These are phyloP conservation scores for Lizonia empirigonia DNA, from an alignment of 2,329 filamentous ascomycete species.

Conservation along the genomic window DNA sequence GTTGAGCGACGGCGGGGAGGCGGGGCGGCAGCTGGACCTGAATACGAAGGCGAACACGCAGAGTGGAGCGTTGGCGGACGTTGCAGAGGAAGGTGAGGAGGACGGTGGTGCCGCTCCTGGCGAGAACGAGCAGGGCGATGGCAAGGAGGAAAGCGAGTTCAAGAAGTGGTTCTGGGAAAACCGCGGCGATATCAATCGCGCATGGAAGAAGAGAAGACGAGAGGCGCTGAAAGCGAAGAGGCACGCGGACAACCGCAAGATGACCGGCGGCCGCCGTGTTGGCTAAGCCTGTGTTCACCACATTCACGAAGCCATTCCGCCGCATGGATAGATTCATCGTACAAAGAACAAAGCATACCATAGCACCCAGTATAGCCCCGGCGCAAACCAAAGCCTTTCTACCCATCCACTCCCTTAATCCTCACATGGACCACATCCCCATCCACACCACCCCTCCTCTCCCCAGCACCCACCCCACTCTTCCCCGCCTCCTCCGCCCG, in stretches of 20 bases:
- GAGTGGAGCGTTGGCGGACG: conserved; percentile 19
- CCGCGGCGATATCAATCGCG: conserved; percentile 54
- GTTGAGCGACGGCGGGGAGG: conserved; percentile 30
- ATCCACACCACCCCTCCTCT: conserved; percentile 7
- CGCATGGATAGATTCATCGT: too few relatives aligned
- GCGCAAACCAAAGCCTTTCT: too few relatives aligned
- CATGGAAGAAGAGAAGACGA: conserved; percentile 61
- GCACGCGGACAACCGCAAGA: conserved; percentile 63
- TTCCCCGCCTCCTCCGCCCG: conserved; percentile 19
- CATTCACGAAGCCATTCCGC: too few relatives aligned
- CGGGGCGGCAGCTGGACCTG: conserved; percentile 32
- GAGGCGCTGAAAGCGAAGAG: conserved; percentile 66
- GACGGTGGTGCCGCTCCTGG: conserved; percentile 25
- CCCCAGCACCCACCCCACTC: neutral
- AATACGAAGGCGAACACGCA: conserved; percentile 36
- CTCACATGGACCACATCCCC: conserved; percentile 27
- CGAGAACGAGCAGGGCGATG: conserved; percentile 23
- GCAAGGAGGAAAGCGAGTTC: conserved; percentile 62
- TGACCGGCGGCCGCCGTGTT: conserved; percentile 31
- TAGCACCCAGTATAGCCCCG: neutral
- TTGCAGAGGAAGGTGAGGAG: conserved; percentile 37
- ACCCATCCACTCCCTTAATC: conserved; percentile 29
- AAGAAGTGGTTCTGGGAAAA: conserved; percentile 66
- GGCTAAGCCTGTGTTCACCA: too few relatives aligned
- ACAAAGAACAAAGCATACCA: neutral